Base-by-base conservation (phyloP, 352 stramenopile species). In the Phytophthora boehmeriae region DNA sequence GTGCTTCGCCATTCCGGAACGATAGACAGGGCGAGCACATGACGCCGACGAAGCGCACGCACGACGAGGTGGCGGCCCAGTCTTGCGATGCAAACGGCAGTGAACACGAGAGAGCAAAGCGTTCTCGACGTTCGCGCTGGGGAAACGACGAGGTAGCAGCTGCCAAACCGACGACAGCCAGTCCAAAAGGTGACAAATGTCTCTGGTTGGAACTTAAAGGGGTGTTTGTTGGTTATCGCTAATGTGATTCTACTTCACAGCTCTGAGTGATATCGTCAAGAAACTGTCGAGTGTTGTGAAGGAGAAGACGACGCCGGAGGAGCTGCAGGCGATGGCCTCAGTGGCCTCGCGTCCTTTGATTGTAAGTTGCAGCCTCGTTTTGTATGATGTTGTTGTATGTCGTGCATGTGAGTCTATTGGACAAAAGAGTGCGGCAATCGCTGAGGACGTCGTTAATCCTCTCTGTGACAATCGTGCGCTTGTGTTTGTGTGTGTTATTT, bases 261-360 rank as follows among this genome's bases (percentile, higher is more conserved):
- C 74, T 11, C 54, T 90, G 55, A 76, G 63, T 34, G 83, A 89
- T 43, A 82, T 93, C 16, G 83, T 89, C 11, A 80, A 80, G 76
- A 63, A 71, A 9, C 60, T 93, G 16, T 86, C 81, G 22, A 78
- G 60, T 17, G 75, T 93, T 22, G 81, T 93, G 20, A 77, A 90
- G 59, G 68, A 90, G 54, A 86, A 90, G 44, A 74, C 64, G 16
- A 61, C 74, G 41, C 72, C 67, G 1, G 67, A 79, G 50, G 63
- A 83, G 46, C 66, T 78, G 4, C 55, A 75, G 50, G 52, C 55
- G 28, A 30, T 49, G 56, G 30, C 50, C 5, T 44, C 51, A 16
- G 59, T 57, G 16, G 54, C 57, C 1, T 44, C 52, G 5, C 62
- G 62, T 11, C 68, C 68, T 25, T 16, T 76, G 8, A 57, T 76